Conservation (phyloP, 176 grass and related monocot genomes). For the Raddia distichophylla region DNA sequence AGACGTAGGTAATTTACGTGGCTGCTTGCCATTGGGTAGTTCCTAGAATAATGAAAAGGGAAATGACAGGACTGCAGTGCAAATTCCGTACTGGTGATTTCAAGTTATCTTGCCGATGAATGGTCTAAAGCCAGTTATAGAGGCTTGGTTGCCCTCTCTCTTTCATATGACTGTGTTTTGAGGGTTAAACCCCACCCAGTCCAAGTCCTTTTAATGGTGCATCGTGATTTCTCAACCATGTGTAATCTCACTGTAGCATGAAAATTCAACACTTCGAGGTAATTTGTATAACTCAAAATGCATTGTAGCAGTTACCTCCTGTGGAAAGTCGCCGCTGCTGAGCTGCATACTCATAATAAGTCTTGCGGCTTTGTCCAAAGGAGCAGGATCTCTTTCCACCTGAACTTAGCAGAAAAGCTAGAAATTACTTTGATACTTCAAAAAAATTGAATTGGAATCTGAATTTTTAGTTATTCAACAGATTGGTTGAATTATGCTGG, state of each 20-base stretch:
- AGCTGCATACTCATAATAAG: constrained; percentile 66
- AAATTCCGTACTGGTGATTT: neutral
- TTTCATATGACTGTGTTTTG: neutral
- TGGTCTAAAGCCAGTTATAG: neutral
- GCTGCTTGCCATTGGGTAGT: neutral
- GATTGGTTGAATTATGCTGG: constrained; percentile 18
- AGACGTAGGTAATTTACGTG: constrained; percentile 14
- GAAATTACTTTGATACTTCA: neutral
- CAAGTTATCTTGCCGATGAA: neutral
- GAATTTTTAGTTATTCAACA: constrained; percentile 2
- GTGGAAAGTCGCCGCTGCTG: constrained; percentile 69
- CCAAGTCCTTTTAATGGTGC: neutral
- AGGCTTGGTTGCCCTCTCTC: neutral
- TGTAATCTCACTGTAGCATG: neutral
- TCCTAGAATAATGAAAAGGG: neutral
- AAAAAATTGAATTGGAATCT: constrained; percentile 5
- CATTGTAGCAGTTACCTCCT: constrained; percentile 54
- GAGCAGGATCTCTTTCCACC: constrained; percentile 57
- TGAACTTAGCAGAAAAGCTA: constrained; percentile 40
- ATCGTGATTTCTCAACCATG: constrained; percentile 1
- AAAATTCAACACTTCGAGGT: neutral
- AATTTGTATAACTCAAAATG: neutral
- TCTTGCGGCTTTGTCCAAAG: constrained; percentile 65
- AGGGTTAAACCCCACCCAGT: neutral
- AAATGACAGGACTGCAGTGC: neutral